Base-by-base conservation (phyloP, 2,329 filamentous ascomycete genomes). In the Fusarium brevicatenulatum region DNA sequence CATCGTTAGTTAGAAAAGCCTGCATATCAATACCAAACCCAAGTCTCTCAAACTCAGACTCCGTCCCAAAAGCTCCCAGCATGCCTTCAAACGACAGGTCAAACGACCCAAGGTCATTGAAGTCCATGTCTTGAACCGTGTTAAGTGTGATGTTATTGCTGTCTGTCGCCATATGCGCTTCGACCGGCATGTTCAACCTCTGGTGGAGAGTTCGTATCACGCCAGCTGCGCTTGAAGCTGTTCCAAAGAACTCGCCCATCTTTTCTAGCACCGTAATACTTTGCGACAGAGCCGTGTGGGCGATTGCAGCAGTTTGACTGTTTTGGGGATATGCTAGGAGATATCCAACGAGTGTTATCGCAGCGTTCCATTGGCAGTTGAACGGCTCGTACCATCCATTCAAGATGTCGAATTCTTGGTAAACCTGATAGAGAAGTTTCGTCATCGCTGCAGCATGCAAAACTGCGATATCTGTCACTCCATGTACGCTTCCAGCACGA, bases 81-180 rank as follows among this genome's bases (percentile, higher is more conserved):
- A 46, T 18, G 4, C 28, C 34, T 10, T 46, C 40, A n/a, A 36
- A n/a, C 1, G 13, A 46, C 1, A 32, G 3, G 13, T 18, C 19
- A 0, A 25, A 25, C 2, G 2, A 1, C 7, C 18, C 52, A 4
- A 12, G 1, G 1, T 16, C n/a, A 36, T 1, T 2, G 1, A 34
- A 21, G 7, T 46, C 11, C 1, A 13, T 28, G 8, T 12, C 10
- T 10, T 39, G 13, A 11, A 11, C 10, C 15, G 8, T 3, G 6
- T 8, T 12, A 3, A 23, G 1, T 3, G 3, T 25, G 2, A 19
- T 7, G 9, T 12, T n/a, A 4, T 21, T 39, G 15, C 18, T 36
- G 13, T n/a, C 13, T 0, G 4, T 32, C 4, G 4, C 9, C 10
- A 12, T 13, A 7, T 23, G 5, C 6, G 6, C 7, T 10, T 19